Evolutionary conservation across 495 filamentous ascomycete species (phyloP), one percentile per base, ranked within the genome.

Genomic region (Platismatia glauca): DNA sequence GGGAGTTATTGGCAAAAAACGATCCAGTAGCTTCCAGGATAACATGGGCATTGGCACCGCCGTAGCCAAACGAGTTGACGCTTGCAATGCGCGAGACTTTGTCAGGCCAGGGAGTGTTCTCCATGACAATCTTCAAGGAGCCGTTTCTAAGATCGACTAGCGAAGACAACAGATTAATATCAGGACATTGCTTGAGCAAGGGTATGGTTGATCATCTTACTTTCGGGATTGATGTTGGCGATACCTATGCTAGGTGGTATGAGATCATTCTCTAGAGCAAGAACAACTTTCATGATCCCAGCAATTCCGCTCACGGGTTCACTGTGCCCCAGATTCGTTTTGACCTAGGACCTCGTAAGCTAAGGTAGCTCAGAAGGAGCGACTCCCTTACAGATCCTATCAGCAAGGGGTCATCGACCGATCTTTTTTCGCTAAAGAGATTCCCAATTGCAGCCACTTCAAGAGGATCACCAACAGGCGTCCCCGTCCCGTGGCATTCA

Each of bases 281-380:
- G 63, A 0, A 76, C 70, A 9, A 79, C 78, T 70, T 86, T 86
- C 11, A 88, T 69, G 6, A 87, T 38, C 1, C 78, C 79, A 3
- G 82, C 80, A 56, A 84, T 65, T 0, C 69, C 73, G 31, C 75
- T 77, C 6, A 72, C 71, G 0, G 72, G 71, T 44, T 79, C 77
- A 1, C 72, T 69, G 53, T 81, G 79, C n/a, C 79, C 79, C 9
- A 81, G 57, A 61, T 79, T 79, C 18, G 71, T 66, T 58, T 81
- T 82, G 37, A 78, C 63, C 60, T 62, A 24, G 1, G 27, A 55
- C 11, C 3, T 13, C 12, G 7, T 18, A 20, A 31, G 22, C 29
- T 8, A 34, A 34, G 7, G 52, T 1, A 33, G 38, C 38, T 13
- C 6, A 39, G 6, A 11, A 2, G 6, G 12, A 3, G 12, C 12